These are phyloP conservation scores for Solanum aculeatissimum DNA, from an alignment of 305 asterid genomes.

Conservation along the genomic window DNA sequence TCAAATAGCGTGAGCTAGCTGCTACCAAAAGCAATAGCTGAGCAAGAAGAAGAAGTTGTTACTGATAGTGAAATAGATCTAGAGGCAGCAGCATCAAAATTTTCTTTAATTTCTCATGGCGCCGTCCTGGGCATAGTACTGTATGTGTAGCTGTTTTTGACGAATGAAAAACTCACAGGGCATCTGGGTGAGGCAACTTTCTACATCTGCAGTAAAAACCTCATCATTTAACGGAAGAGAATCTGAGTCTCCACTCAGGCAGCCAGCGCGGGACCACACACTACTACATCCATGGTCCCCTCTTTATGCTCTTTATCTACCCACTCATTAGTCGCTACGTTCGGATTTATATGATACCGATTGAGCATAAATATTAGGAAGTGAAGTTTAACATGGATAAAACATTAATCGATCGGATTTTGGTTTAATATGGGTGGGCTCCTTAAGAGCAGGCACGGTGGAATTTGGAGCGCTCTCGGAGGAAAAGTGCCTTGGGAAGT, in stretches of 20 bases:
- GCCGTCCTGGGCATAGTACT: background rate
- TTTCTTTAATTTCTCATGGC: background rate
- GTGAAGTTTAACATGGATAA: accelerated
- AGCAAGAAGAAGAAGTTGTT: background rate
- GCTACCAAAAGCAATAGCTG: background rate
- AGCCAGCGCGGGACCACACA: background rate
- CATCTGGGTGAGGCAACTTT: background rate
- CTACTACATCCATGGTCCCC: background rate
- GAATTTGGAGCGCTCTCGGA: background rate
- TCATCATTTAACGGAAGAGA: constrained; percentile 1
- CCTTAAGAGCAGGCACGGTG: background rate
- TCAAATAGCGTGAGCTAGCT: background rate
- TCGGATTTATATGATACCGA: background rate
- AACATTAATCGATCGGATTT: background rate
- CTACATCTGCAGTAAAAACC: background rate
- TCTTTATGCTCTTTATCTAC: background rate
- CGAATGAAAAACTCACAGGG: background rate
- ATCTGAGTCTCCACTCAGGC: background rate
- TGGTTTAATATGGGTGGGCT: background rate
- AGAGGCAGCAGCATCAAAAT: background rate
- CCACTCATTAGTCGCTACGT: no score
- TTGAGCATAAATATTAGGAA: no score
- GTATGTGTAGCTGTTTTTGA: background rate
- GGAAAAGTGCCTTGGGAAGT: background rate
- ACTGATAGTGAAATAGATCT: background rate